These are phyloP conservation scores for Teunomyces gatunensis DNA, from an alignment of 805 yeast genomes.

Conservation along the genomic window DNA sequence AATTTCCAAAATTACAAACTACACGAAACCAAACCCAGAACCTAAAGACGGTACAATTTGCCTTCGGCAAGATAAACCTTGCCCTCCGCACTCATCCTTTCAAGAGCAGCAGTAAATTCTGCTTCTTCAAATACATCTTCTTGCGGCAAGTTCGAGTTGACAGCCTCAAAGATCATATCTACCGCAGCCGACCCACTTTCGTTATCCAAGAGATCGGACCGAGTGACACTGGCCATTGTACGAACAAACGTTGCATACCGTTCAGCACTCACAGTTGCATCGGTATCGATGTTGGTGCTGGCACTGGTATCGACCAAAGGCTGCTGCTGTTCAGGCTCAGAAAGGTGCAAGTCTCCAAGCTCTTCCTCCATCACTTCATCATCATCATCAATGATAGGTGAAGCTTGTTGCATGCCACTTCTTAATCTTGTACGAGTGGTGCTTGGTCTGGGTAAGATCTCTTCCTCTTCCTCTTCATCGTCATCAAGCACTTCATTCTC, in stretches of 20 bases:
- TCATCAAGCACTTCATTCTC: slow-evolving; percentile 35
- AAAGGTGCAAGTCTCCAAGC: slow-evolving; percentile 29
- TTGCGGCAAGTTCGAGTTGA: slow-evolving; percentile 37
- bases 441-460: slow-evolving; percentile 13
- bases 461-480: slow-evolving; percentile 19
- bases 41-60: slow-evolving; percentile 36
- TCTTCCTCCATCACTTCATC: slow-evolving; percentile 21
- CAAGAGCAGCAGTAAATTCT: slow-evolving; percentile 33
- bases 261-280: slow-evolving; percentile 26
- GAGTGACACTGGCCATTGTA: slow-evolving; percentile 29
- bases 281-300: slow-evolving; percentile 18
- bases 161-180: slow-evolving; percentile 28
- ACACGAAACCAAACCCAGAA: not conserved
- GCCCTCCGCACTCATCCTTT: slow-evolving; percentile 34
- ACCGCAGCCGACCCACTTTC: slow-evolving; percentile 30
- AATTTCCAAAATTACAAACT: not conserved
- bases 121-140: slow-evolving; percentile 33
- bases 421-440: slow-evolving; percentile 18
- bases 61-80: slow-evolving; percentile 38
- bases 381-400: slow-evolving; percentile 5
- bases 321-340: slow-evolving; percentile 18
- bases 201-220: slow-evolving; percentile 32
- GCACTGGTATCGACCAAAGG: slow-evolving; percentile 26
- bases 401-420: slow-evolving; percentile 9
- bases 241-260: slow-evolving; percentile 30